Base-by-base conservation (phyloP, 768 basidiomycete species). In the Mrakia blollopis region DNA sequence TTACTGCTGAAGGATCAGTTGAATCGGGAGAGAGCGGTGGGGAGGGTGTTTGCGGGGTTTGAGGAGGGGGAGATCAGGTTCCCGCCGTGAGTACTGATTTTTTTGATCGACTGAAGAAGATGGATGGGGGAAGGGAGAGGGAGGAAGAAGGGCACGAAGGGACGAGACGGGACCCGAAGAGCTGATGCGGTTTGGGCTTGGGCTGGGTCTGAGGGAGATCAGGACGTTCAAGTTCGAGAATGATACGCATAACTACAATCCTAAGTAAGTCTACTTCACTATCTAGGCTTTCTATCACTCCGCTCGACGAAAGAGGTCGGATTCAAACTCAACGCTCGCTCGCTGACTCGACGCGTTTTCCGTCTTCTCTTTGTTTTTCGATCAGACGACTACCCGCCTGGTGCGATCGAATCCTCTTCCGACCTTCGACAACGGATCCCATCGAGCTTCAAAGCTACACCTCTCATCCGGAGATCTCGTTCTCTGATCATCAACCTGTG, bases 351-450 rank as follows among this genome's bases (percentile, higher is more conserved):
- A 28, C 44, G 32, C 63, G 63, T 30, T 35, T n/a, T n/a, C n/a
- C n/a, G n/a, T 37, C 5, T n/a, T n/a, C 57, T 35, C 21, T 35
- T 18, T 4, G 37, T 32, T 30, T 35, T 1, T 30, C 63, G 37
- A n/a, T n/a, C 32, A 72, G 72, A 32, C 72, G 72, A 18, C 39
- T 74, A 6, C 73, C 61, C 13, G 73, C 60, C 8, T 62, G 73
- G 73, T 74, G 73, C 44, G 73, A 74, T n/a, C 73, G 73, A 2
- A 35, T 74, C 23, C 63, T 74, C 41, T 74, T 57, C 57, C 32
- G 37, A 23, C 30, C 30, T 1, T 65, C 73, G 3, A 14, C 16
- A 9, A 11, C 21, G 10, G 73, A 67, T 32, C 44, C 47, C 9
- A 61, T 72, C 25, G 30, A 74, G 23, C 61, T 65, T 3, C 25